A percentile compares a stretch with the other conserved stretches of the same genome.
Evolutionary conservation across 805 yeast genomes (phyloP).

Genomic region (Saccharomycopsis sp.): DNA sequence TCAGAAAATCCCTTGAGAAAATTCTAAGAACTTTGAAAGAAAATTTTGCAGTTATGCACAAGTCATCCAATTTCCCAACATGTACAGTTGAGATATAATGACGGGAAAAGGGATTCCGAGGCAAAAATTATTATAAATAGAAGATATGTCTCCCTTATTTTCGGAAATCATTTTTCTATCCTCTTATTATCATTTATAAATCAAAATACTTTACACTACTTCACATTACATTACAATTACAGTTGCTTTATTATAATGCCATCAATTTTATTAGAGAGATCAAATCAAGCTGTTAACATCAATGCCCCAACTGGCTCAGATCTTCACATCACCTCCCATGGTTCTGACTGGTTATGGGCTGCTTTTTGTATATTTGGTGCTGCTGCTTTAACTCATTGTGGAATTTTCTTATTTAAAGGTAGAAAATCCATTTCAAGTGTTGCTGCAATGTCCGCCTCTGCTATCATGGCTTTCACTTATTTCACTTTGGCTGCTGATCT

Average conservation of each 20-base stretch:
- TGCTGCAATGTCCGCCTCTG: slow-evolving; percentile 33
- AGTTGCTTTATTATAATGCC: neutral
- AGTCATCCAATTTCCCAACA: too few relatives aligned
- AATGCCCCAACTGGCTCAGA: slow-evolving; percentile 38
- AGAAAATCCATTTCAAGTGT: slow-evolving; percentile 27
- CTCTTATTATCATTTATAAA: too few relatives aligned
- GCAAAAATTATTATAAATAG: too few relatives aligned
- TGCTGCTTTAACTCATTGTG: slow-evolving; percentile 25
- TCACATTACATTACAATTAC: too few relatives aligned
- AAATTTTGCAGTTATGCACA: too few relatives aligned
- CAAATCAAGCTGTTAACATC: slow-evolving; percentile 27
- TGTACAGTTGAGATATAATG: too few relatives aligned
- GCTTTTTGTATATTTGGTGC: slow-evolving; percentile 39
- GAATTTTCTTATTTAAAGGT: slow-evolving; percentile 24
- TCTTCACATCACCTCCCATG: slow-evolving; percentile 42
- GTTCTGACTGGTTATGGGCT: slow-evolving; percentile 64
- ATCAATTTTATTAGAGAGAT: neutral
- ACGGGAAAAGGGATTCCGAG: too few relatives aligned
- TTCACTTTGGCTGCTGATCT: slow-evolving; percentile 48
- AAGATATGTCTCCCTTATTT: too few relatives aligned
- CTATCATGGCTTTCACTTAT: slow-evolving; percentile 37
- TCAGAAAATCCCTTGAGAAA: too few relatives aligned
- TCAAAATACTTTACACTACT: too few relatives aligned
- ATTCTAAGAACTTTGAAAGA: too few relatives aligned
- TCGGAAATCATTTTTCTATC: too few relatives aligned